Evolutionary conservation across 306 rosid genomes (phyloP), one percentile per base, ranked within the genome.

Genomic region (Purshia tridentata): DNA sequence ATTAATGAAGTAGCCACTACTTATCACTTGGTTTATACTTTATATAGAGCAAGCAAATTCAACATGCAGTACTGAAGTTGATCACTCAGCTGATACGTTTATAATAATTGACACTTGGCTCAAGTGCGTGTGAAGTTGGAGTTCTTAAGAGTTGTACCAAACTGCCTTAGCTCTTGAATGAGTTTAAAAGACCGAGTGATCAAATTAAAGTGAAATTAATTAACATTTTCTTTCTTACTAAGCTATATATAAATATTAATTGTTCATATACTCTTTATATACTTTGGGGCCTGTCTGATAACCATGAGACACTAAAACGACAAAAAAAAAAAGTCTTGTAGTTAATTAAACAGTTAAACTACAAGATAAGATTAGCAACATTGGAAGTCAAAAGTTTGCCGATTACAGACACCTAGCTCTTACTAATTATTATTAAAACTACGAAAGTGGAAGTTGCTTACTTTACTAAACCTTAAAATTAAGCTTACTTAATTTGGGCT

Each of bases 321-420:
- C 11, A 23, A 56, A 18, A 59, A 20, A 9, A 3, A 57, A 5
- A 35, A n/a, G n/a, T 13, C 10, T 10, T 22, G 15, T 56, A 29
- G 2, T 29, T 29, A 29, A 29, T 29, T 29, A 29, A 29, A 29
- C 35, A 29, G 2, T 29, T 29, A 29, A 29, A 29, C 35, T 29
- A 29, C 35, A 29, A 29, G 35, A 29, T 29, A 1, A 29, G 2
- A 37, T 53, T 15, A 68, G 22, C 10, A 6, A 35, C 18, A 29
- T 29, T 29, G 14, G 66, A 57, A 55, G 73, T 72, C 65, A 67
- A 66, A 57, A 48, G 48, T 5, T 58, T n/a, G 62, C 50, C 35
- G 62, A 23, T 3, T 15, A 9, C 44, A 51, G 72, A 61, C 50
- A 69, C 20, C 47, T 52, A 40, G 57, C 37, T 37, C 69, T 46